Percentiles rank a stretch among this genome's conserved stretches.
phyloP scores from a whole-genome alignment of 2,329 filamentous ascomycete genomes.

The Alternaria sp. region DNA sequence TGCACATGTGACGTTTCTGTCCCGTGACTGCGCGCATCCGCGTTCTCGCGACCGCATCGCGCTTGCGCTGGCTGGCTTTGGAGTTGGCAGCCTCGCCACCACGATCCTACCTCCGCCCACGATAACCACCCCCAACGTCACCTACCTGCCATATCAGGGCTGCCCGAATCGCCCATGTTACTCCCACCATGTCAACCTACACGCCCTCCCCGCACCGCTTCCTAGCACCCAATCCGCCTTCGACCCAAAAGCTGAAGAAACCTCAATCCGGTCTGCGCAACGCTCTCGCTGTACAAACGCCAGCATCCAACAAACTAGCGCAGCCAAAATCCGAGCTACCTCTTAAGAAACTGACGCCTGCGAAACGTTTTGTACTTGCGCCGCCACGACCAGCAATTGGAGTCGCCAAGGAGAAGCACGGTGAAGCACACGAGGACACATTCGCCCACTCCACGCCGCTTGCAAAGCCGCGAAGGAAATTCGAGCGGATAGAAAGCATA shows the following conservation, averaged over 20 bases:
- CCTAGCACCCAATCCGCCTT: constrained; percentile 30
- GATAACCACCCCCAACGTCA: background rate
- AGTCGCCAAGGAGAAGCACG: constrained; percentile 11
- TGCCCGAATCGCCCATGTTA: constrained; percentile 4
- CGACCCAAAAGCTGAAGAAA: constrained; percentile 31
- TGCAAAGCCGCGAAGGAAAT: constrained; percentile 25
- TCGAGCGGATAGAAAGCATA: constrained; percentile 47
- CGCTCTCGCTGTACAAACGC: constrained; percentile 23
- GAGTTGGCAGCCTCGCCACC: background rate
- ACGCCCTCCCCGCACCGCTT: constrained; percentile 48
- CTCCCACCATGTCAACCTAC: constrained; percentile 33
- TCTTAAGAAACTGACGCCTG: constrained; percentile 34
- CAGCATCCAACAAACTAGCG: background rate
- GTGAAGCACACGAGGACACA: constrained; percentile 1
- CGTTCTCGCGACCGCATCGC: constrained; percentile 14
- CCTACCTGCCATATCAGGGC: background rate
- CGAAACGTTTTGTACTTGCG: constrained; percentile 45
- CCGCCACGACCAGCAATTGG: constrained; percentile 18
- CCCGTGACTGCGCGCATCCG: constrained; percentile 27
- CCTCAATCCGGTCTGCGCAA: constrained; percentile 37
- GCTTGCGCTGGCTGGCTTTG: background rate
- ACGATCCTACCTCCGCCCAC: constrained; percentile 7
- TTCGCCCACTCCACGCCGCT: constrained; percentile 20
- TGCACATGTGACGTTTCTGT: background rate
- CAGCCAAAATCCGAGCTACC: constrained; percentile 4